Percentiles rank a stretch among this genome's conserved stretches.
Conservation (phyloP, 768 basidiomycete genomes). For the Guyanaporus albipodus region DNA sequence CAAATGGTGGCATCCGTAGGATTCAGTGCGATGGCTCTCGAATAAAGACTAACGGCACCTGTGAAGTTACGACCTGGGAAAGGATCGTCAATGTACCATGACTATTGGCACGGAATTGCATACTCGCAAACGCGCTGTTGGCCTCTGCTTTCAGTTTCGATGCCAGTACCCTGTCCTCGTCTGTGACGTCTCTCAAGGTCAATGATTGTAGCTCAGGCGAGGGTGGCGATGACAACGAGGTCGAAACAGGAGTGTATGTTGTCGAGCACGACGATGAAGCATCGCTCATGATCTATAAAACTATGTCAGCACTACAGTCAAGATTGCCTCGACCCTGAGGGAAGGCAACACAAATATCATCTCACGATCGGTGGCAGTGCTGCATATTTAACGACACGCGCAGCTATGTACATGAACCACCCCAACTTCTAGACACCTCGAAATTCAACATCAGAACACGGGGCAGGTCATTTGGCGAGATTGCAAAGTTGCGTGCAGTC, state of each 20-base stretch:
- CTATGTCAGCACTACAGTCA: neutral
- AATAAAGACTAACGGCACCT: constrained; percentile 73
- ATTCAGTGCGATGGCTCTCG: constrained; percentile 81
- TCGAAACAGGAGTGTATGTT: constrained; percentile 46
- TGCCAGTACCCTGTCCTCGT: constrained; percentile 67
- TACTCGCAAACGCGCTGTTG: constrained; percentile 82
- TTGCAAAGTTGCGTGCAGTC: neutral
- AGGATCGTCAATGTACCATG: constrained; percentile 1
- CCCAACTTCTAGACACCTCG: neutral
- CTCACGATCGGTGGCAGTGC: constrained; percentile 33
- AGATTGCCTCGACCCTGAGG: constrained; percentile 3
- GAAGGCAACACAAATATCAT: constrained; percentile 15
- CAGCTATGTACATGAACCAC: no score
- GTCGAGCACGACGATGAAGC: constrained; percentile 24
- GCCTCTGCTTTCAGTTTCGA: constrained; percentile 75
- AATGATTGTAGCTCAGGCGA: constrained; percentile 57
- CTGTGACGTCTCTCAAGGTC: constrained; percentile 56
- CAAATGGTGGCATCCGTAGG: constrained; percentile 86
- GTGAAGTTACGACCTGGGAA: constrained; percentile 69
- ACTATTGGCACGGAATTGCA: neutral
- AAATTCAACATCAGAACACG: neutral
- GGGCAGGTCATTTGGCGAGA: neutral
- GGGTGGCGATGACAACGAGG: constrained; percentile 52
- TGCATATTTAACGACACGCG: neutral
- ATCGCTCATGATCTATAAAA: constrained; percentile 21